Conservation (phyloP, 768 basidiomycete species). For the Lactarius tabidus region DNA sequence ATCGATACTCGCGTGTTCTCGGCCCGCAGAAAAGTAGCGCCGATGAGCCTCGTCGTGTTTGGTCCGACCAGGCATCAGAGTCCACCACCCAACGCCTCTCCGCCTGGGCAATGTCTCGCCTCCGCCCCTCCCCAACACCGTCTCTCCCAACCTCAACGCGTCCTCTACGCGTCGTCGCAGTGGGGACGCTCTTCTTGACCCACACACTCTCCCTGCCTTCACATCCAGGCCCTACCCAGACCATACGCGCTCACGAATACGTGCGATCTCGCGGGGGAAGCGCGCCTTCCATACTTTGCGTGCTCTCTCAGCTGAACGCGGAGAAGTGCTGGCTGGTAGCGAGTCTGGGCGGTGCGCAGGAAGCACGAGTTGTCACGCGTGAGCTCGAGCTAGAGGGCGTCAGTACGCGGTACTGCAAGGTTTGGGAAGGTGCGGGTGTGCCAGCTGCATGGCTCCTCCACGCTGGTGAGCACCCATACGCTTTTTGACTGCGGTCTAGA, state of each 20-base stretch:
- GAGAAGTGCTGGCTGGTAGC: slow-evolving; percentile 71
- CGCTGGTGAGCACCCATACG: slow-evolving; percentile 44
- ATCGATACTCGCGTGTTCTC: neutral
- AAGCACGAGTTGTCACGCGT: slow-evolving; percentile 56
- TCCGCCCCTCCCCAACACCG: slow-evolving; percentile 26
- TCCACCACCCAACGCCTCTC: neutral
- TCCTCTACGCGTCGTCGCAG: slow-evolving; percentile 70
- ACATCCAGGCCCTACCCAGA: slow-evolving; percentile 55
- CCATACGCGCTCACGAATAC: slow-evolving; percentile 69
- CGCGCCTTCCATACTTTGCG: slow-evolving; percentile 62
- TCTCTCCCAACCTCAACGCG: slow-evolving; percentile 18
- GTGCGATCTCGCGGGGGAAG: slow-evolving; percentile 65
- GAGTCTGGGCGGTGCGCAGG: slow-evolving; percentile 66
- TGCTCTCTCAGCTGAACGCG: slow-evolving; percentile 65
- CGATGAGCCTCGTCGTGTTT: neutral
- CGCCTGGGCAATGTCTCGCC: slow-evolving; percentile 29
- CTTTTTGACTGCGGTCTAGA: neutral
- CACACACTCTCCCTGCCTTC: slow-evolving; percentile 61
- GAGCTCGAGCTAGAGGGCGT: slow-evolving; percentile 67
- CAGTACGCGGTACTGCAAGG: slow-evolving; percentile 67
- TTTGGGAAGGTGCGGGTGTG: slow-evolving; percentile 67
- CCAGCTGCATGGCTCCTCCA: slow-evolving; percentile 81
- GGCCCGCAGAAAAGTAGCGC: neutral
- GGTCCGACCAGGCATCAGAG: neutral
- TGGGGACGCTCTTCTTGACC: slow-evolving; percentile 76